Base-by-base conservation (phyloP, 495 filamentous ascomycete species). In the Penicillium diatomitis region DNA sequence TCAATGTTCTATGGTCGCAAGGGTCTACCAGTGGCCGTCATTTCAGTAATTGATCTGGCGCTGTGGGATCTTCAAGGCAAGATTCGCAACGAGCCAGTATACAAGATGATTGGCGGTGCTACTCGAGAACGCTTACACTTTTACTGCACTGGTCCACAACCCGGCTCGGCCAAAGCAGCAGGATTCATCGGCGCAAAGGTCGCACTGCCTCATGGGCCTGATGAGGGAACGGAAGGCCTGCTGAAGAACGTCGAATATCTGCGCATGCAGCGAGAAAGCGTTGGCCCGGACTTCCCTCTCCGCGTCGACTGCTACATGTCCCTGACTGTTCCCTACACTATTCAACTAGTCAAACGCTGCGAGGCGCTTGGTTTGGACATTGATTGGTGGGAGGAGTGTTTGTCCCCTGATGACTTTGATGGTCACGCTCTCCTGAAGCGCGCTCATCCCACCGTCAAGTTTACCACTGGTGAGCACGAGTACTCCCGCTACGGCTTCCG, bases 251-350 rank as follows among this genome's bases (percentile, higher is more conserved):
- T 95, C 44, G 87, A 88, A 59, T 96, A 89, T 58, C 77, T 95
- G 37, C 80, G 82, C 43, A 83, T 87, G 64, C 87, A 95, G 64
- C 81, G 89, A 33, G 87, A 86, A 58, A 79, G 78, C 43, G 85
- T 96, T 44, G 90, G 90, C 0, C 85, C 88, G 0, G 85, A 95
- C 63, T 96, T 90, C 61, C 90, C 90, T 10, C 76, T 96, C 44
- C 90, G 90, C 72, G 90, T 96, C 3, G 90, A 96, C 69, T 96
- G 90, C 76, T 96, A 95, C 70, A 96, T 95, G 90, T 88, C 85
- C 47, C 72, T 95, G 52, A 95, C 88, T 55, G 90, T 96, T 27
- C 73, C 86, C 4, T 96, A 96, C 68, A 94, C 87, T 1, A 94
- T 96, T 52, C 83, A 95, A 64, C 75, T 96, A 8, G 90, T 85